These are phyloP conservation scores for Chytriomyces hyalinus DNA, from an alignment of 192 early-diverging fungal genomes.

Conservation along the genomic window DNA sequence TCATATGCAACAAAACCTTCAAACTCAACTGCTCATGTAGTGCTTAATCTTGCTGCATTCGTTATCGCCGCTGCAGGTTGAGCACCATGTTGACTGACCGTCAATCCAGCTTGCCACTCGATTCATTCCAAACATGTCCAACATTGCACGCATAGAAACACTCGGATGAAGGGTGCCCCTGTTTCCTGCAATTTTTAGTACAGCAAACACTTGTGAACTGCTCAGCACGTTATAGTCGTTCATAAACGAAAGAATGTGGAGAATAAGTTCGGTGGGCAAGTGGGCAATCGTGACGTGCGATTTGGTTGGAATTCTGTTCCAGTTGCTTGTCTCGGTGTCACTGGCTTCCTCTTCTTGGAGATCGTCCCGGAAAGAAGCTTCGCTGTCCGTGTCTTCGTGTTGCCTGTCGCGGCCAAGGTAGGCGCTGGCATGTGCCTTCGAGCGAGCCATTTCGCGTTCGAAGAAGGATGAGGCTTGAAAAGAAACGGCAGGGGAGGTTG, in stretches of 20 bases:
- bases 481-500: neutral
- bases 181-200: conserved; percentile 23
- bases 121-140: conserved; percentile 16
- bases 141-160: neutral
- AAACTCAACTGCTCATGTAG: conserved; percentile 21
- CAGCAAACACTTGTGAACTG: neutral
- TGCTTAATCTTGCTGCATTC: conserved; percentile 41
- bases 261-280: conserved; percentile 35
- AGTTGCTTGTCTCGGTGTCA: neutral
- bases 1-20: neutral
- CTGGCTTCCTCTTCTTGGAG: neutral
- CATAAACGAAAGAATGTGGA: conserved; percentile 37
- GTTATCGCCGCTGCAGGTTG: conserved; percentile 1
- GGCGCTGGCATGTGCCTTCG: neutral
- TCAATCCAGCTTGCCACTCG: conserved; percentile 29
- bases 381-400: neutral
- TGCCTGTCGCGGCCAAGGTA: neutral
- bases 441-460: conserved; percentile 15
- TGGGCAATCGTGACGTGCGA: conserved; percentile 9
- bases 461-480: neutral
- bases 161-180: neutral
- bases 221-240: conserved; percentile 21
- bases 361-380: neutral
- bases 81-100: conserved; percentile 11
- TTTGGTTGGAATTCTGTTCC: neutral